Conservation (phyloP, 2,329 filamentous ascomycete species). For the Botrytis aclada region DNA sequence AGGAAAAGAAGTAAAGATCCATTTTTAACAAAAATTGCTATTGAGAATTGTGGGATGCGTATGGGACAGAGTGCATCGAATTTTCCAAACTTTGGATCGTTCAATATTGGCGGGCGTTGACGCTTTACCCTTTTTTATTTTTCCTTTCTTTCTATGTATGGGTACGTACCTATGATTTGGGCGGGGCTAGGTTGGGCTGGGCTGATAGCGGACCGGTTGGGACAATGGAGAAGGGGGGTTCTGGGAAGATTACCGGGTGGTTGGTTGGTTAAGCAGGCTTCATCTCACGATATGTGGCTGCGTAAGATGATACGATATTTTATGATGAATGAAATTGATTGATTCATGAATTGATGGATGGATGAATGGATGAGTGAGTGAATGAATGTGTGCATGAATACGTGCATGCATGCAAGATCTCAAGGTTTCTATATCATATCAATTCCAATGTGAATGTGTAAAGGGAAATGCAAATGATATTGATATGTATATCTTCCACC, state of each 20-base stretch:
- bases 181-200: background rate
- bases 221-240: background rate
- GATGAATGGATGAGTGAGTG: background rate
- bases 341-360: background rate
- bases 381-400: background rate
- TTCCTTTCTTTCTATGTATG: background rate
- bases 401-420: background rate
- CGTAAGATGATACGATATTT: background rate
- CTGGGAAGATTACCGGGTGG: background rate
- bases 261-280: background rate
- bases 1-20: slow-evolving; percentile 43
- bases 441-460: background rate
- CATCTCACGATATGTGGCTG: background rate
- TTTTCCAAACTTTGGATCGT: background rate
- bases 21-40: background rate
- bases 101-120: slow-evolving; percentile 12
- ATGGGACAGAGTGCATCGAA: background rate
- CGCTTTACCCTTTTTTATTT: background rate
- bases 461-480: background rate
- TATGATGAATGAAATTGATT: background rate
- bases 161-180: background rate
- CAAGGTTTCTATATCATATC: background rate
- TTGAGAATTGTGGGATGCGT: background rate
- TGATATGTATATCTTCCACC: background rate
- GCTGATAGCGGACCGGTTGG: background rate